Percentiles rank a stretch among this genome's conserved stretches.
Conservation (phyloP, 495 filamentous ascomycete genomes). For the Apiosordaria backusii region DNA sequence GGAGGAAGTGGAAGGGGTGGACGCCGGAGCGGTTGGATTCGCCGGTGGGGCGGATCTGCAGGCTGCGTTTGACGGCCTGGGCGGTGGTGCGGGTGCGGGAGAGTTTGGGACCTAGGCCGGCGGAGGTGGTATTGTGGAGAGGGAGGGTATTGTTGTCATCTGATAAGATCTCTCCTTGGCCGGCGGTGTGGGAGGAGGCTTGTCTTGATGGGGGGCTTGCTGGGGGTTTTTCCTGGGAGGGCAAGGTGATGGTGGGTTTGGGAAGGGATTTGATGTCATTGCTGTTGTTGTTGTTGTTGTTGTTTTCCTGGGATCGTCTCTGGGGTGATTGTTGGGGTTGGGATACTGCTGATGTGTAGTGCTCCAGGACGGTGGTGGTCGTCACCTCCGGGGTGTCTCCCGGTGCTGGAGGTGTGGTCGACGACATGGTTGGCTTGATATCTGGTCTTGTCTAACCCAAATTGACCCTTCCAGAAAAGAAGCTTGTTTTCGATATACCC, state of each 20-base stretch:
- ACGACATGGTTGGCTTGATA: not conserved
- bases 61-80: conserved; percentile 10
- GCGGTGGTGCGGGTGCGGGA: not conserved
- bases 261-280: not conserved
- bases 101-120: not conserved
- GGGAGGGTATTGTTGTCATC: not conserved
- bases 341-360: not conserved
- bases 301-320: not conserved
- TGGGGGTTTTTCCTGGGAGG: not conserved
- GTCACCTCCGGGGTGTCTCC: not conserved
- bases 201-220: not conserved
- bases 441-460: too few species aligned
- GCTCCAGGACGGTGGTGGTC: not conserved
- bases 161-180: not conserved
- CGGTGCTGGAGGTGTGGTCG: not conserved
- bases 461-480: not conserved
- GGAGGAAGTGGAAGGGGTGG: conserved; percentile 41
- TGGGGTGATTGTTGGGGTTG: not conserved
- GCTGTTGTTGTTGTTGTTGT: not conserved
- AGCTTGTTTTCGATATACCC: not conserved
- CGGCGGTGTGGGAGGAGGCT: not conserved
- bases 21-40: conserved; percentile 46
- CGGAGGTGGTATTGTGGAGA: conserved; percentile 9
- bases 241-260: not conserved
- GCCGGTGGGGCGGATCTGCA: conserved; percentile 30